Evolutionary conservation across 768 basidiomycete species (phyloP), one percentile per base, ranked within the genome.

Genomic region (Boletellus emodensis): DNA sequence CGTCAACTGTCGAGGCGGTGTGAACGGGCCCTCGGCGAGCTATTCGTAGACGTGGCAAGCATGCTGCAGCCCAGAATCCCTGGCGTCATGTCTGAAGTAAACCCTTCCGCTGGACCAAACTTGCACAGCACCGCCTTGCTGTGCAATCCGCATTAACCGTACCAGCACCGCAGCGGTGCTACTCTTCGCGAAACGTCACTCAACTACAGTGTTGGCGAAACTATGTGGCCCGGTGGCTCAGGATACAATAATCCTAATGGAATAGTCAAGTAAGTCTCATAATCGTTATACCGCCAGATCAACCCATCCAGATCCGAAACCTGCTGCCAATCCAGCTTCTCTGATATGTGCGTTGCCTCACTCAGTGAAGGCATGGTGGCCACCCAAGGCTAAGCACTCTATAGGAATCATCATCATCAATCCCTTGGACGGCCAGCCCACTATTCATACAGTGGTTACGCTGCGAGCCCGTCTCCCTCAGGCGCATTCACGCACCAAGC

Each of bases 391-490:
- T 30, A 30, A 30, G 11, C 30, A 7, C 30, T 30, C 30, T 30
- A 11, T 30, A 30, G 30, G 30, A 10, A 7, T 10, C 30, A 30
- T 11, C 30, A 30, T 30, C 30, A 30, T 3, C 30, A 30, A 30
- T 30, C 30, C 11, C 11, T 30, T 11, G 30, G 30, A 10, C 30
- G 9, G 30, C 30, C 7, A 30, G 30, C 30, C 30, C 73, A 73
- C 14, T 73, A 73, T 46, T 71, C 72, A 33, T 69, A 73, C 15
- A 65, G 71, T 40, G 62, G 70, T 40, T 58, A 60, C 14, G 24
- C 42, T 49, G 18, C 18, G 12, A 56, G 39, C 34, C 46, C 44
- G 30, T 41, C 52, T 39, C 55, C 58, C n/a, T 38, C 53, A 37
- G 50, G 46, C n/a, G 18, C 43, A 28, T 45, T 45, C 41, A 33